Evolutionary conservation across 305 asterid species (phyloP).

Genomic region (Fraxinus baroniana): DNA sequence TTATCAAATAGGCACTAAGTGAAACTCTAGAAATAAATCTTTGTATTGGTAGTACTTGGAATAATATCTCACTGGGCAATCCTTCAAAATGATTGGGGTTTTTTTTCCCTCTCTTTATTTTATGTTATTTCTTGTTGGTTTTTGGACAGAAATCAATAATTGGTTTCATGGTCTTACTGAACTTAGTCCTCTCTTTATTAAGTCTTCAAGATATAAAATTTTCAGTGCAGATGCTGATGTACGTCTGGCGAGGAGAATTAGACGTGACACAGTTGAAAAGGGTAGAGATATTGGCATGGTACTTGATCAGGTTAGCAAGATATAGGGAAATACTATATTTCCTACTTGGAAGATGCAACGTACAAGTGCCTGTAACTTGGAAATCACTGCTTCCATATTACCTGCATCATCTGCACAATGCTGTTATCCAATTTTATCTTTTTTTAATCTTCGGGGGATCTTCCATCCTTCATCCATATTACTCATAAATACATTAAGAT

Average conservation of each 20-base stretch:
- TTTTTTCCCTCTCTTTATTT: not conserved
- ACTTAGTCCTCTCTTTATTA: conserved; percentile 30
- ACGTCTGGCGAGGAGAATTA: conserved; percentile 93
- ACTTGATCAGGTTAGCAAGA: conserved; percentile 82
- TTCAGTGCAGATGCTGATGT: conserved; percentile 97
- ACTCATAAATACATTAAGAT: not conserved
- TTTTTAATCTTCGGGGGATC: not conserved
- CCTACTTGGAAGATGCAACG: not conserved
- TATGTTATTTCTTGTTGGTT: not conserved
- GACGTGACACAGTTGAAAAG: conserved; percentile 93
- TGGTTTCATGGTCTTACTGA: conserved; percentile 12
- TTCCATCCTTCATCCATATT: conserved; percentile 12
- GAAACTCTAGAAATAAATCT: not conserved
- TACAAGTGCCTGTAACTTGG: conserved; percentile 6
- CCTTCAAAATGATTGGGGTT: not conserved
- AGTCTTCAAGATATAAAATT: conserved; percentile 31
- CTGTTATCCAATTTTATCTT: conserved; percentile 5
- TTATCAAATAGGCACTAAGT: not conserved
- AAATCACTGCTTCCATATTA: not conserved
- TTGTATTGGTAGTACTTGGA: not conserved
- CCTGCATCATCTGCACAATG: conserved; percentile 7
- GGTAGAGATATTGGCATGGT: conserved; percentile 82
- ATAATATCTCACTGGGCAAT: not conserved
- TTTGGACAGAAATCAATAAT: not conserved
- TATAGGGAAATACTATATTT: not conserved